Base-by-base conservation (phyloP, 1,284 basidiomycete genomes). In the Ceratobasidium sp. region DNA sequence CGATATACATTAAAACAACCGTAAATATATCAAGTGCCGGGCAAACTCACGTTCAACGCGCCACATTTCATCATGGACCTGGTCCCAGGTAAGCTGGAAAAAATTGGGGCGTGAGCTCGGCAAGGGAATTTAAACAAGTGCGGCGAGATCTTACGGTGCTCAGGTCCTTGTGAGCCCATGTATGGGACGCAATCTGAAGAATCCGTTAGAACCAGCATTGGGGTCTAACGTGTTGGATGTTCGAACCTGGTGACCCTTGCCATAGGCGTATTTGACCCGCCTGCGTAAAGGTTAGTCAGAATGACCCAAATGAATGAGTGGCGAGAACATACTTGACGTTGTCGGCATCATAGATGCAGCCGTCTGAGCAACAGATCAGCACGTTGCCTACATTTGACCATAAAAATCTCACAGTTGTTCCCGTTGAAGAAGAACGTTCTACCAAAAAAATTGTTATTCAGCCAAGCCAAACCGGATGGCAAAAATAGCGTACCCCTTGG, bases 301-400 rank as follows among this genome's bases (percentile, higher is more conserved):
- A 62, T 1, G 27, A 39, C n/a, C 49, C 3, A 53, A 4, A 41
- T 29, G 5, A 43, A 4, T 24, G 39, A 29, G 22, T 43, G 19
- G 11, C n/a, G 29, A 6, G 43, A 4, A 53, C 80, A 0, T 77
- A 73, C 29, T 68, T 79, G 0, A 73, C 77, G 31, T 71, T 74
- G 27, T 76, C 58, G 16, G 73, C 34, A 11, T 74, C 56, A 49
- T 80, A 74, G 27, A 66, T 69, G n/a, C 75, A 77, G 9, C 64
- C 61, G 31, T 72, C 54, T 59, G 9, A 48, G 24, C 29, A 56
- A 49, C 22, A 13, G n/a, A 65, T 39, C 16, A 19, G 29, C n/a
- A 22, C 5, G 22, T n/a, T 11, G 37, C n/a, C 34, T 16, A 14
- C 14, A 48, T 48, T n/a, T 58, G 37, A 58, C 61, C 11, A 7